Evolutionary conservation across 192 early-diverging fungal genomes (phyloP), one percentile per base, ranked within the genome.

Genomic region (Paraglomus occultum): DNA sequence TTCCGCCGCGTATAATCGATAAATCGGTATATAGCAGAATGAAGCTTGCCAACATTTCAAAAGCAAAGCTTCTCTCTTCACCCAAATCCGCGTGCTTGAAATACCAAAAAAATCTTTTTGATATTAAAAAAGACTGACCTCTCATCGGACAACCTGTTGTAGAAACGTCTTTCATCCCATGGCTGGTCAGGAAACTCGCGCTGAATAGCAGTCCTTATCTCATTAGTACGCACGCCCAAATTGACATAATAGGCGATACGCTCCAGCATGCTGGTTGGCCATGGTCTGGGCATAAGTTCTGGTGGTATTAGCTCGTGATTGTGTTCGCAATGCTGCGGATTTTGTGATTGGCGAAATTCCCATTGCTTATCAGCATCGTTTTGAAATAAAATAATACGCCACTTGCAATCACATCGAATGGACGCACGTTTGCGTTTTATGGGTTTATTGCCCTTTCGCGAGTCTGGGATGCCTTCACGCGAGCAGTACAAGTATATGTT

Each of bases 401-500:
- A 86, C 63, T 81, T 79, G 69, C 84, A 86, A 64, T 84, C 84
- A 58, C 84, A 86, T 44, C 82, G 77, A 73, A 80, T 77, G 6
- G 82, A 84, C 1, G 80, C 64, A 63, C 84, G 76, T 60, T 84
- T 84, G 18, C 84, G 72, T 70, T 84, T 79, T 22, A 76, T 79
- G 17, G 76, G 67, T 76, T 82, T 84, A 49, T 78, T 78, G 71
- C 80, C 77, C 38, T 80, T 76, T 64, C 77, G 73, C 17, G 80
- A 82, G 65, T 86, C 84, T 7, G 82, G 78, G 6, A 86, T 67
- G 20, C 84, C 84, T 75, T 86, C 84, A 51, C 84, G 74, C 2
- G 84, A 86, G 52, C 84, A 86, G 43, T 86, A 86, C 45, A 86
- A 62, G 48, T 86, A 86, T 8, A 86, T 79, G 55, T 86, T 84